These are phyloP conservation scores for Dactylonectria macrodidyma DNA, from an alignment of 2,329 filamentous ascomycete genomes.

Conservation along the genomic window DNA sequence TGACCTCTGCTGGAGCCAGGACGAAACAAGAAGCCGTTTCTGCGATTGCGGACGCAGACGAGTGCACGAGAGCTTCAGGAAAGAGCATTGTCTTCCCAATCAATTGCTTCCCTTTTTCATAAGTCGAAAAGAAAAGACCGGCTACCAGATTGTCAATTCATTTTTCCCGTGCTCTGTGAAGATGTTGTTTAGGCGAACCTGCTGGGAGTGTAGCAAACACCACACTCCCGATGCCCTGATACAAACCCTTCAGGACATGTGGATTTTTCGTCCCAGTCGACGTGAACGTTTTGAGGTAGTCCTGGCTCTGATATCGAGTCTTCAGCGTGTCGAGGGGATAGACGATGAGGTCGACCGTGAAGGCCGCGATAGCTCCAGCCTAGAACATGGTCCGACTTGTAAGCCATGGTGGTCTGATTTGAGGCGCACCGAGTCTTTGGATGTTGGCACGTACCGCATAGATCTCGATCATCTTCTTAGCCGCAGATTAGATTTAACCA, in stretches of 20 bases:
- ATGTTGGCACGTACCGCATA: conserved; percentile 48
- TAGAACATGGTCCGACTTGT: conserved; percentile 52
- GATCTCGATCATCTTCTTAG: conserved; percentile 47
- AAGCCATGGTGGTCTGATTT: conserved; percentile 28
- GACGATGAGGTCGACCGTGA: conserved; percentile 87
- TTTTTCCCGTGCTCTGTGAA: not conserved
- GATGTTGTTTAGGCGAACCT: conserved; percentile 62
- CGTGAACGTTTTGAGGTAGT: conserved; percentile 78
- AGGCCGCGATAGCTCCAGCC: conserved; percentile 89
- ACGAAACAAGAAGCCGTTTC: conserved; percentile 91
- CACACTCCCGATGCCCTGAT: conserved; percentile 89
- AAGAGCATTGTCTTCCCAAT: conserved; percentile 69
- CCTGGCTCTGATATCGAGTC: conserved; percentile 84
- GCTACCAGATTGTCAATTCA: conserved; percentile 61
- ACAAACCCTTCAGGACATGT: conserved; percentile 78
- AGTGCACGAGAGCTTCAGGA: conserved; percentile 80
- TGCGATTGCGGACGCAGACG: conserved; percentile 80
- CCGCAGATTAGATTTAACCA: conserved; percentile 4
- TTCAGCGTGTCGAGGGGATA: conserved; percentile 94
- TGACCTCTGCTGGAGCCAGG: conserved; percentile 88
- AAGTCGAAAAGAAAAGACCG: conserved; percentile 91
- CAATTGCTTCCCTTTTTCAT: conserved; percentile 81
- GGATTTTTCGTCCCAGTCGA: conserved; percentile 68
- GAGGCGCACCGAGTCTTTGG: rapidly evolving
- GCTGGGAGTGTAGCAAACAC: conserved; percentile 91